Evolutionary conservation across 345 rosid genomes (phyloP).

Genomic region (Salix viminalis): DNA sequence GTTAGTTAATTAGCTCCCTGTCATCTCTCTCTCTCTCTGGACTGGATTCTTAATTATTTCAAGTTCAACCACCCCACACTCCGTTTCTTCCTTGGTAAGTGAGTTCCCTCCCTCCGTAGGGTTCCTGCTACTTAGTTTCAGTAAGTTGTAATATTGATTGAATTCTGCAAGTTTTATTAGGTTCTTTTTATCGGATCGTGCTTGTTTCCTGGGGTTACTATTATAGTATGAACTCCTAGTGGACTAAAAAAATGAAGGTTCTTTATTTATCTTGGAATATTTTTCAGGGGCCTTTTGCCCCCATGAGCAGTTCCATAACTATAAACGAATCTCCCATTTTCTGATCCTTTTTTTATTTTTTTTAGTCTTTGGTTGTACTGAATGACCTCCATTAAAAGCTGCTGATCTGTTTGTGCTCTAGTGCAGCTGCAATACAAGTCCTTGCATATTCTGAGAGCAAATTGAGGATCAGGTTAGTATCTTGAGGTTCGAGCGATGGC

Average conservation of each 20-base stretch:
- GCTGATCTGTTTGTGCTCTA: background rate
- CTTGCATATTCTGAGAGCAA: background rate
- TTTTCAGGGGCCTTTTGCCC: no score
- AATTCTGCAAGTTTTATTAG: no score
- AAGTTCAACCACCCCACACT: background rate
- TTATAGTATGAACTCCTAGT: no score
- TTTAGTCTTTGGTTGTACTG: background rate
- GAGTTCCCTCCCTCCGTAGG: background rate
- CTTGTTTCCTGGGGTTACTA: no score
- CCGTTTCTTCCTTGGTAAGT: background rate
- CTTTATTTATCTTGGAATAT: no score
- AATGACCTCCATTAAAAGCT: background rate
- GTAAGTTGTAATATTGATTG: no score
- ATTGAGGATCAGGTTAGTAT: background rate
- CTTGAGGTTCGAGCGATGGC: slow-evolving; percentile 26
- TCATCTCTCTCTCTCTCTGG: background rate
- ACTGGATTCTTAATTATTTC: background rate
- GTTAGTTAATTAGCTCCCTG: no score
- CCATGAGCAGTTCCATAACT: background rate
- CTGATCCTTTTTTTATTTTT: background rate
- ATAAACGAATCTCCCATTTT: background rate
- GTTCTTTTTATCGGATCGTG: no score
- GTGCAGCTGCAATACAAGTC: background rate
- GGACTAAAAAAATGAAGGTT: no score
- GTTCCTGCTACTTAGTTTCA: no score